These are phyloP conservation scores for Pyrenochaeta sp. DNA, from an alignment of 2,329 filamentous ascomycete genomes.

Conservation along the genomic window DNA sequence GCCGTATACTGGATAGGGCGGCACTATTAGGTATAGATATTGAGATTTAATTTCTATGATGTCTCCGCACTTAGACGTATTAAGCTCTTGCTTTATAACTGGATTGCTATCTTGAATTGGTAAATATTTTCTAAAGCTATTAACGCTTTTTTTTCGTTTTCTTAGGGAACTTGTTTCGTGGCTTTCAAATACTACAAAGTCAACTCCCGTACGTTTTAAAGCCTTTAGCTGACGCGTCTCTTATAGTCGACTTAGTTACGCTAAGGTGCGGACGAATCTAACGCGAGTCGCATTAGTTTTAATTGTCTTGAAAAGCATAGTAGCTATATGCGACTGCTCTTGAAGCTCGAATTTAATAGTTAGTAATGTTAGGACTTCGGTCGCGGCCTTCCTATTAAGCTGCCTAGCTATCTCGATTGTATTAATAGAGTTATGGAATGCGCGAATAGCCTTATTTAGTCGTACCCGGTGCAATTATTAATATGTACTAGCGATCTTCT, in stretches of 20 bases:
- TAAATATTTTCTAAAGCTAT: too few relatives aligned
- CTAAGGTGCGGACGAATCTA: slow-evolving; percentile 21
- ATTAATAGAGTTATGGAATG: slow-evolving; percentile 2
- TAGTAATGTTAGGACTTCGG: slow-evolving; percentile 22
- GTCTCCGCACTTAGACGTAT: slow-evolving; percentile 5
- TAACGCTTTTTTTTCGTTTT: too few relatives aligned
- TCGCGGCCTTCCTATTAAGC: slow-evolving; percentile 18
- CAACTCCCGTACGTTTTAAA: slow-evolving; percentile 8
- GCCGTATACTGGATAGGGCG: slow-evolving; percentile 19
- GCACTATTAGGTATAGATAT: slow-evolving; percentile 10
- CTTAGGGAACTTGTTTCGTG: too few relatives aligned
- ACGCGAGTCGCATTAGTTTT: slow-evolving; percentile 17
- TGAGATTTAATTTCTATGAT: slow-evolving; percentile 3
- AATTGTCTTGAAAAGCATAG: slow-evolving; percentile 28
- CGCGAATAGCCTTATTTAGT: slow-evolving; percentile 1
- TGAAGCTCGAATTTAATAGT: slow-evolving; percentile 21
- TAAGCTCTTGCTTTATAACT: slow-evolving; percentile 13
- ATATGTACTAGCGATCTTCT: slow-evolving; percentile 3
- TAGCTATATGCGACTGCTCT: slow-evolving; percentile 22
- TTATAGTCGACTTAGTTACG: slow-evolving; percentile 19
- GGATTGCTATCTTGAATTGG: too few relatives aligned
- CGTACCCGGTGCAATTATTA: background rate
- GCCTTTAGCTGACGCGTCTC: slow-evolving; percentile 20
- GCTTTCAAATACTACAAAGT: too few relatives aligned
- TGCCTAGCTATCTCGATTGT: slow-evolving; percentile 28